Evolutionary conservation across 805 yeast species (phyloP).

Genomic region (Candida oleophila): DNA sequence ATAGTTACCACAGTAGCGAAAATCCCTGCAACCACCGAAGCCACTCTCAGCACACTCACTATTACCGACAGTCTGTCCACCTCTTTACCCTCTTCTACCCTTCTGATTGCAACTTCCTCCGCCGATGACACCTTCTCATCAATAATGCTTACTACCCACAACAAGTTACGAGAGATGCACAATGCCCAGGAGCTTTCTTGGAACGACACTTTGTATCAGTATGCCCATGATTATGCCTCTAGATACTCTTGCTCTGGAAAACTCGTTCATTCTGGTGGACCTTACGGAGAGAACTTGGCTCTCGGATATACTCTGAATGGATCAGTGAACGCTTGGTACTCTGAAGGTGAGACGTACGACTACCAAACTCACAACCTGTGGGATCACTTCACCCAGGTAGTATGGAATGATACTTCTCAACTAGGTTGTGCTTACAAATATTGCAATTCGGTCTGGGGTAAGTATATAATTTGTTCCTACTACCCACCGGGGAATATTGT

Average conservation of each 20-base stretch:
- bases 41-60: no score
- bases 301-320: constrained; percentile 33
- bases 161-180: constrained; percentile 28
- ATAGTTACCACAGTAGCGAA: no score
- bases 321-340: constrained; percentile 41
- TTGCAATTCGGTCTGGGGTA: constrained; percentile 33
- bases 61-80: not conserved
- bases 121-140: constrained; percentile 18
- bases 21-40: no score
- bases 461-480: constrained; percentile 40
- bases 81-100: not conserved
- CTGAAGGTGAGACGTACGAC: constrained; percentile 29
- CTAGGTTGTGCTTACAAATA: constrained; percentile 36
- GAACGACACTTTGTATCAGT: constrained; percentile 29
- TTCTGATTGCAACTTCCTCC: no score
- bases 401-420: constrained; percentile 33
- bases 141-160: constrained; percentile 26
- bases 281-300: constrained; percentile 41
- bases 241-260: constrained; percentile 35
- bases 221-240: constrained; percentile 31
- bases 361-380: constrained; percentile 26
- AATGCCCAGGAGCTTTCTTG: constrained; percentile 28
- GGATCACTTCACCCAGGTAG: constrained; percentile 38
- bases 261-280: constrained; percentile 34
- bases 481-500: constrained; percentile 30